Evolutionary conservation across 1,284 basidiomycete genomes (phyloP), one percentile per base, ranked within the genome.

Genomic region (Porodaedalea pini): DNA sequence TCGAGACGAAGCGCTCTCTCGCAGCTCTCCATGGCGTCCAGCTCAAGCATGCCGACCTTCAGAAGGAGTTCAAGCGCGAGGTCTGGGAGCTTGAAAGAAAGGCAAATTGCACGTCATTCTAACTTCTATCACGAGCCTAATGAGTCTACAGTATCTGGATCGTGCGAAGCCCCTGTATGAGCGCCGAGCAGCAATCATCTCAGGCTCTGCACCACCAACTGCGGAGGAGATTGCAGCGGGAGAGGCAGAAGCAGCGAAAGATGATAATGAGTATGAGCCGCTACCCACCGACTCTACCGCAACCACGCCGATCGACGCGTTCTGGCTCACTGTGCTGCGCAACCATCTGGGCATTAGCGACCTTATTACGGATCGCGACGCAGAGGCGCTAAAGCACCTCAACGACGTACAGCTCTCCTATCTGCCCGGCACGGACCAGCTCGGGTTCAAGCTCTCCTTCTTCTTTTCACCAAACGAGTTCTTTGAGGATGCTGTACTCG

Each of bases 71-170:
- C 83, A 98, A 98, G 76, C 85, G 89, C 69, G 96, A 98, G 75
- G 94, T 94, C 68, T 81, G 98, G 58, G 94, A 96, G 74, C 83
- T 99, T 58, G 95, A 99, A 80, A 94, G 95, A 79, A 97, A 97
- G 80, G 92, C 91, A 64, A 52, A 80, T 45, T 47, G n/a, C n/a
- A n/a, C n/a, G n/a, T n/a, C n/a, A n/a, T n/a, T n/a, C n/a, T n/a
- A n/a, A n/a, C n/a, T n/a, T n/a, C n/a, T n/a, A n/a, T n/a, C n/a
- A n/a, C n/a, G n/a, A n/a, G n/a, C n/a, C n/a, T 34, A 27, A 36
- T 43, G n/a, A 34, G 13, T 41, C 25, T 15, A 15, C 96, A 50
- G 92, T 98, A 95, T 74, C 86, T 94, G 54, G 81, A 81, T 62
- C 82, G 92, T 54, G 88, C 91, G 75, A 83, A 81, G 66, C 95